These are phyloP conservation scores for Plasmodium chabaudi DNA, from an alignment of 169 alveolate species.

Conservation along the genomic window DNA sequence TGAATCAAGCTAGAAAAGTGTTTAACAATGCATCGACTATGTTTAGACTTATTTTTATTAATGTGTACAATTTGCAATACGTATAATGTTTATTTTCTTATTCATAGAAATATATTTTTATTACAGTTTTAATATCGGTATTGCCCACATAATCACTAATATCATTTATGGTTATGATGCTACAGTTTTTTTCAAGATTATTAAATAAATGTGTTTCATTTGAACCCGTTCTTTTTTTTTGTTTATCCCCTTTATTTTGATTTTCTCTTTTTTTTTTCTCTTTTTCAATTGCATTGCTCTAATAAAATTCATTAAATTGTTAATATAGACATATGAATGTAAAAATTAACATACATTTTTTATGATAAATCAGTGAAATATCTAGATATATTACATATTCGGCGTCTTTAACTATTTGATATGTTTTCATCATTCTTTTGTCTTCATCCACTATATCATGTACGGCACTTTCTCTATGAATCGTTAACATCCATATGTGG, in stretches of 20 bases:
- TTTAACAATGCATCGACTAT: neutral
- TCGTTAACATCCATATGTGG: neutral
- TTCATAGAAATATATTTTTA: neutral
- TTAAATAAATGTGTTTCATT: conserved; percentile 27
- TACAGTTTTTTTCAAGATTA: conserved; percentile 61
- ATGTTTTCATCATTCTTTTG: conserved; percentile 48
- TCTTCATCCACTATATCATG: conserved; percentile 68
- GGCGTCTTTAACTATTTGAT: conserved; percentile 48
- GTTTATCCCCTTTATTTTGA: conserved; percentile 5
- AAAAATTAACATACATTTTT: neutral
- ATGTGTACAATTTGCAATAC: too few species aligned
- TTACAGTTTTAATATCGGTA: conserved; percentile 71
- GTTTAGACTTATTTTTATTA: neutral
- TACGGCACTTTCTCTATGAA: conserved; percentile 68
- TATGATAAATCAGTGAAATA: neutral
- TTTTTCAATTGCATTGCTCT: conserved; percentile 27
- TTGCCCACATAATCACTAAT: conserved; percentile 37
- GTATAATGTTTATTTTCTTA: neutral
- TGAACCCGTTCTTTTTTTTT: conserved; percentile 23
- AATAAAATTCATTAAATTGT: neutral
- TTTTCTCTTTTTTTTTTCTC: conserved; percentile 39
- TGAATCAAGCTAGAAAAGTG: conserved; percentile 48
- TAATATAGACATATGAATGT: neutral
- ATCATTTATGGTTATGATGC: conserved; percentile 73
- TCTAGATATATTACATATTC: conserved; percentile 29